A percentile compares a stretch with the other conserved stretches of the same genome.
Evolutionary conservation across 768 basidiomycete species (phyloP).

Genomic region (Pleurotus giganteus): DNA sequence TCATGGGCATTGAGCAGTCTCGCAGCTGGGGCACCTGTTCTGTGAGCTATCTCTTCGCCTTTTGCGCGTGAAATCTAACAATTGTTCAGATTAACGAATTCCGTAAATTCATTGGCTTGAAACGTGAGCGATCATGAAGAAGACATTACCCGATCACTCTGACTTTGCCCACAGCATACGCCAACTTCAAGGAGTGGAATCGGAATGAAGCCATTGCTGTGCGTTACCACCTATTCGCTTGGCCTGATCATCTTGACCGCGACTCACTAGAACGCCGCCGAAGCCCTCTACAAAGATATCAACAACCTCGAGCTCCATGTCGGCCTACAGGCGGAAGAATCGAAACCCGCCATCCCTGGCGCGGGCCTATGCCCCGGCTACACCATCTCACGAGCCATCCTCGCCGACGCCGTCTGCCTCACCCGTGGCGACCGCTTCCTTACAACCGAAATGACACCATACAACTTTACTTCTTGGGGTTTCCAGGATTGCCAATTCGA

Average conservation of each 20-base stretch:
- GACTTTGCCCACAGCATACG: constrained; percentile 45
- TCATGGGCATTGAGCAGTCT: constrained; percentile 65
- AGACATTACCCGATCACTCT: background rate
- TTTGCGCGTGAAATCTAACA: background rate
- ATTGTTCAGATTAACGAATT: constrained; percentile 61
- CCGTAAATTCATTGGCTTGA: constrained; percentile 67
- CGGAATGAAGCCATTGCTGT: constrained; percentile 55
- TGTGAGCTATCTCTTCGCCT: constrained; percentile 33
- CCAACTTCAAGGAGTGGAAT: constrained; percentile 72
- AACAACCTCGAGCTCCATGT: constrained; percentile 81
- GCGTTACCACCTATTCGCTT: constrained; percentile 17
- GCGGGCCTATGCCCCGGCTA: constrained; percentile 81
- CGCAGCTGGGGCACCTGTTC: constrained; percentile 73
- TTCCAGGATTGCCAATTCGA: constrained; percentile 69
- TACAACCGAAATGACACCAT: constrained; percentile 74
- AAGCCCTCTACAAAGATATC: constrained; percentile 65
- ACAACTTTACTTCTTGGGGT: constrained; percentile 79
- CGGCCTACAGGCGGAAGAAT: constrained; percentile 70
- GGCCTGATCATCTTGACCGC: background rate
- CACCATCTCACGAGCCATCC: constrained; percentile 82
- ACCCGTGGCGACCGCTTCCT: constrained; percentile 79
- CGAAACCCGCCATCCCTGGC: constrained; percentile 62
- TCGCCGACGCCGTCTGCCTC: constrained; percentile 74
- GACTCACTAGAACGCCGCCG: constrained; percentile 51
- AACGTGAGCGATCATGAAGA: constrained; percentile 39